These are phyloP conservation scores for Hypoxylon sp. DNA, from an alignment of 2,329 filamentous ascomycete species.

Conservation along the genomic window DNA sequence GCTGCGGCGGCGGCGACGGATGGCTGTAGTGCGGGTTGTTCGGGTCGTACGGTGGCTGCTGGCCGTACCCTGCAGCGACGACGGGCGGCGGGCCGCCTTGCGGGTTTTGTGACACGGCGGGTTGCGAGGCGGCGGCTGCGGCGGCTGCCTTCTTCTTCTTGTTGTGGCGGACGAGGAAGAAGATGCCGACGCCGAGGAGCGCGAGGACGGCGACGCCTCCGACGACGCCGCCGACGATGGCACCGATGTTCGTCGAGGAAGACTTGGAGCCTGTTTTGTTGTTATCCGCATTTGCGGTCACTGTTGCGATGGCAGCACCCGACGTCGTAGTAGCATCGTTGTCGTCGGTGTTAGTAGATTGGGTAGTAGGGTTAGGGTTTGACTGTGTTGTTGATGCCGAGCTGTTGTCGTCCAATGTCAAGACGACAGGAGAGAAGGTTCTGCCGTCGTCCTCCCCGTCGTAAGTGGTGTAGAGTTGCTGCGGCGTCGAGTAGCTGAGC, in stretches of 20 bases:
- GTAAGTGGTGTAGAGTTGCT: constrained; percentile 57
- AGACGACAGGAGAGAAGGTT: constrained; percentile 45
- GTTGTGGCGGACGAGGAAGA: constrained; percentile 56
- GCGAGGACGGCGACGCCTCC: constrained; percentile 59
- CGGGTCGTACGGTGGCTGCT: constrained; percentile 30
- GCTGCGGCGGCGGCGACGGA: constrained; percentile 39
- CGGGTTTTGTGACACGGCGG: constrained; percentile 29
- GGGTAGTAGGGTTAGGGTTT: constrained; percentile 2
- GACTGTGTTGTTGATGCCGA: constrained; percentile 18
- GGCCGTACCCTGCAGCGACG: constrained; percentile 24
- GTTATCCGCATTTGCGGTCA: not conserved
- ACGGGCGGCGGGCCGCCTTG: constrained; percentile 21
- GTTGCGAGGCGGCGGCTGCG: constrained; percentile 13
- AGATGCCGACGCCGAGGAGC: constrained; percentile 55
- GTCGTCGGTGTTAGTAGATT: constrained; percentile 2
- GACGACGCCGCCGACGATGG: constrained; percentile 61
- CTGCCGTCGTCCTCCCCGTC: constrained; percentile 52
- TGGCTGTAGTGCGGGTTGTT: constrained; percentile 43
- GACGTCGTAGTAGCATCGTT: not conserved
- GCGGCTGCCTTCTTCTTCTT: constrained; percentile 48
- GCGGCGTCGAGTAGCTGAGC: constrained; percentile 49
- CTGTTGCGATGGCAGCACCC: not conserved
- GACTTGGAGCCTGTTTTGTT: constrained; percentile 39
- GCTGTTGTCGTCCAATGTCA: constrained; percentile 26
- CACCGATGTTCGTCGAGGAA: constrained; percentile 52